phyloP scores from a whole-genome alignment of 1,284 basidiomycete genomes.

The Agroathelia rolfsii region DNA sequence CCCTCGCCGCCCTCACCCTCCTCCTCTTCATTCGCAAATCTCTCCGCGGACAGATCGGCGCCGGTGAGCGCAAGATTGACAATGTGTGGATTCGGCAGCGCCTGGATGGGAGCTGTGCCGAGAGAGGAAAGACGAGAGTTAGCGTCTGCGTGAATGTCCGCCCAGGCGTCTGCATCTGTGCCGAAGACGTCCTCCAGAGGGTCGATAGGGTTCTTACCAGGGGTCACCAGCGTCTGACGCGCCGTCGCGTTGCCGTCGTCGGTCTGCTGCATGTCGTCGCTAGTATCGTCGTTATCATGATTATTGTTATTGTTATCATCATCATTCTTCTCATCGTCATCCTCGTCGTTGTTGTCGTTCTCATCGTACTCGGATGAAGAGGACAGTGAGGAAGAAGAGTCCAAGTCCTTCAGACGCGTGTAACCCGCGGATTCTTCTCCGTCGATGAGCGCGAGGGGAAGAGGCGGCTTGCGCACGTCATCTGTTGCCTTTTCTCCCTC shows the following conservation, averaged over 20 bases:
- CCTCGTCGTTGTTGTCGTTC: conserved; percentile 13
- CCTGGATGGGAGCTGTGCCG: too few species aligned
- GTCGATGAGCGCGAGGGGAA: conserved; percentile 34
- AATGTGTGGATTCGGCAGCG: conserved; percentile 32
- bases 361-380: conserved; percentile 18
- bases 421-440: conserved; percentile 18
- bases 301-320: conserved; percentile 23
- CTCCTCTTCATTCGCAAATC: conserved; percentile 24
- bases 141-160: conserved; percentile 33
- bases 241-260: conserved; percentile 18
- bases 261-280: conserved; percentile 12
- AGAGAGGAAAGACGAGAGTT: too few species aligned
- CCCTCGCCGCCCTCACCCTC: conserved; percentile 24
- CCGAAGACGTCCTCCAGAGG: conserved; percentile 42
- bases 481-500: conserved; percentile 13
- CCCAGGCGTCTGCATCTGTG: conserved; percentile 52
- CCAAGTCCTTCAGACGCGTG: conserved; percentile 15
- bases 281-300: conserved; percentile 13
- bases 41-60: conserved; percentile 30
- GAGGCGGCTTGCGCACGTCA: conserved; percentile 28
- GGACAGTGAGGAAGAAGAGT: conserved; percentile 16
- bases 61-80: conserved; percentile 45
- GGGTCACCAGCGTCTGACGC: conserved; percentile 18
- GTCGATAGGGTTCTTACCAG: conserved; percentile 16
- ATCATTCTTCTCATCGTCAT: conserved; percentile 13